Conservation (phyloP, 768 basidiomycete species). For the Sarcodon aspratus region DNA sequence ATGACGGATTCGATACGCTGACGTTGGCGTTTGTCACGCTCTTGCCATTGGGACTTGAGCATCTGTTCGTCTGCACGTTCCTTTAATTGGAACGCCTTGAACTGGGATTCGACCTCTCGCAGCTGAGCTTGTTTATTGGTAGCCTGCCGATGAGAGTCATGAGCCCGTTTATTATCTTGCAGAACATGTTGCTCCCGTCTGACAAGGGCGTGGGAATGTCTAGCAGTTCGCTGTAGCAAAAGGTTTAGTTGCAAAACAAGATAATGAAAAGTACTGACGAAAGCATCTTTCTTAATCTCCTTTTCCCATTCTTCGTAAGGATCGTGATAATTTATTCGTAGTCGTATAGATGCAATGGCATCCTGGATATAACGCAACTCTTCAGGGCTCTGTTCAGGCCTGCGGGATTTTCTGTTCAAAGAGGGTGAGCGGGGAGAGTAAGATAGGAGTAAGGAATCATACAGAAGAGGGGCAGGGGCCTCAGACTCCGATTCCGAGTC, state of each 20-base stretch:
- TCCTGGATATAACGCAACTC: slow-evolving; percentile 30
- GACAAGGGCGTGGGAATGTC: slow-evolving; percentile 16
- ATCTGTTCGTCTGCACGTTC: slow-evolving; percentile 35
- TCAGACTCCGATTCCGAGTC: slow-evolving; percentile 35
- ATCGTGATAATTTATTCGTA: slow-evolving; percentile 30
- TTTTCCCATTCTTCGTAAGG: slow-evolving; percentile 43
- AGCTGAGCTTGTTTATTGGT: slow-evolving; percentile 36
- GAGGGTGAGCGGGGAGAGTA: not conserved
- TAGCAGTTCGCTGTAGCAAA: slow-evolving; percentile 24
- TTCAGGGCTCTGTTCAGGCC: slow-evolving; percentile 13
- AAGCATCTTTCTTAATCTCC: slow-evolving; percentile 31
- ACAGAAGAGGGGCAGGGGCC: slow-evolving; percentile 23
- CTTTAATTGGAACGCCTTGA: slow-evolving; percentile 30
- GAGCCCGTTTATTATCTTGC: slow-evolving; percentile 9
- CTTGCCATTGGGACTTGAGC: slow-evolving; percentile 34
- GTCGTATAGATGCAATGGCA: slow-evolving; percentile 32
- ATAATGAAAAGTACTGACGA: slow-evolving; percentile 19
- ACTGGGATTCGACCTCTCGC: slow-evolving; percentile 34
- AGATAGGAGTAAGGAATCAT: not conserved
- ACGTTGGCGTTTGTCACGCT: slow-evolving; percentile 33
- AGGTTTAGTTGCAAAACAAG: not conserved
- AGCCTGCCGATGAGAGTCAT: slow-evolving; percentile 20
- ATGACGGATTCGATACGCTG: slow-evolving; percentile 54
- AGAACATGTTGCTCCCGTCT: slow-evolving; percentile 7
- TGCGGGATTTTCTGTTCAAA: slow-evolving; percentile 10